phyloP scores from a whole-genome alignment of 371 early-diverging fungal genomes.

The Mortierella sp. region DNA sequence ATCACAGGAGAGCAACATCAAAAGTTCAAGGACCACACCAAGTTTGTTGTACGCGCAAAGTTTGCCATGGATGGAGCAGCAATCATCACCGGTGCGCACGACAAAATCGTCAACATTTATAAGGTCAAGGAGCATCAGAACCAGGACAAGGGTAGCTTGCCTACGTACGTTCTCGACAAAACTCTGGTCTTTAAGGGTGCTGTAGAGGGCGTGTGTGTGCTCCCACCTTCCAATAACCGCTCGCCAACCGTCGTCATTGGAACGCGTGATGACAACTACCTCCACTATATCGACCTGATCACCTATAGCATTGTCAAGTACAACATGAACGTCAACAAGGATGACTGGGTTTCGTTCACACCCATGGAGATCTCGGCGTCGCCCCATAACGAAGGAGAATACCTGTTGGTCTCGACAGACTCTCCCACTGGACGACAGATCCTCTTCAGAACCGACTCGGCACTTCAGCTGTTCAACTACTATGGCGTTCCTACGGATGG shows the following conservation, averaged over 20 bases:
- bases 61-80: constrained; percentile 73
- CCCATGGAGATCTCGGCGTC: constrained; percentile 74
- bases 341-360: constrained; percentile 88
- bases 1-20: constrained; percentile 62
- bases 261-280: constrained; percentile 78
- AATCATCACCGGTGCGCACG: constrained; percentile 79
- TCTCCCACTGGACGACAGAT: constrained; percentile 78
- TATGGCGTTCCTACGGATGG: constrained; percentile 75
- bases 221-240: constrained; percentile 50
- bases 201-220: constrained; percentile 53
- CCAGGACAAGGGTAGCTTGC: constrained; percentile 18
- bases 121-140: constrained; percentile 15
- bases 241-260: constrained; percentile 67
- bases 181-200: constrained; percentile 46
- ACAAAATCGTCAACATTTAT: constrained; percentile 77
- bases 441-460: constrained; percentile 65
- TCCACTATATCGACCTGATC: constrained; percentile 73
- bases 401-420: constrained; percentile 80
- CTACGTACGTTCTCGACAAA: constrained; percentile 35
- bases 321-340: constrained; percentile 85
- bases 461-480: constrained; percentile 71
- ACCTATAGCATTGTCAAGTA: constrained; percentile 57
- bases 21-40: constrained; percentile 74
- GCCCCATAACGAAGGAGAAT: constrained; percentile 64
- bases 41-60: constrained; percentile 75